Conservation (phyloP, 768 basidiomycete species). For the Roridomyces roridus region DNA sequence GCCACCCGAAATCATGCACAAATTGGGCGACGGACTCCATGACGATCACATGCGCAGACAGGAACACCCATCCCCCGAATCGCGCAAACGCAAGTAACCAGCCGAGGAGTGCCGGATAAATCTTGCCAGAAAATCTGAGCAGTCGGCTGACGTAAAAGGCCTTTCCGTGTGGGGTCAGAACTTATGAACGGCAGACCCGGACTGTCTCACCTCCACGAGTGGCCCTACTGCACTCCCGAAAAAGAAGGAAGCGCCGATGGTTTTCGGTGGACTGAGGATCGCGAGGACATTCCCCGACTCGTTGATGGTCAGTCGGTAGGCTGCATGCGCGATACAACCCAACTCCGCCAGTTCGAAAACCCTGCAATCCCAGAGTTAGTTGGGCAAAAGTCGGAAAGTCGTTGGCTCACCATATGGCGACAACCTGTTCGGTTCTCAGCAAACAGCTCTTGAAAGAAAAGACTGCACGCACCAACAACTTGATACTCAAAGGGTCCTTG, state of each 20-base stretch:
- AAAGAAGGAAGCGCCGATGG: constrained; percentile 19
- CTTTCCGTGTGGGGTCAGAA: not conserved
- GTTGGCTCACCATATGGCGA: constrained; percentile 14
- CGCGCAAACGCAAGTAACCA: constrained; percentile 20
- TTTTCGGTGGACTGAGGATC: constrained; percentile 14
- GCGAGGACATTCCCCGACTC: constrained; percentile 19
- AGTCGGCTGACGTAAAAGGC: constrained; percentile 25
- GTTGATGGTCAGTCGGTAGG: constrained; percentile 15
- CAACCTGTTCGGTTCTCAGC: not conserved
- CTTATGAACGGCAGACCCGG: not conserved
- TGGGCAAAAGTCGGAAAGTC: not conserved
- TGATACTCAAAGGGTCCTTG: constrained; percentile 16
- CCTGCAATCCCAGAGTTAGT: not conserved
- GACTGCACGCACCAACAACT: constrained; percentile 11
- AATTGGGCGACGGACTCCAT: constrained; percentile 7
- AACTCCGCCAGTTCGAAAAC: constrained; percentile 22
- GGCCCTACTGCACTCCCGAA: constrained; percentile 20
- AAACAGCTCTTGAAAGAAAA: not conserved
- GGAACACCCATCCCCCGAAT: constrained; percentile 24
- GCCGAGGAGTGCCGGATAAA: constrained; percentile 17
- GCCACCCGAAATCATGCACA: constrained; percentile 21
- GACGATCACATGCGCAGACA: constrained; percentile 14
- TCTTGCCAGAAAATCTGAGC: constrained; percentile 20
- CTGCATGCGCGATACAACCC: constrained; percentile 17
- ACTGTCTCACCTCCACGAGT: constrained; percentile 12